These are phyloP conservation scores for Cutaneotrichosporon cutaneum DNA, from an alignment of 1,284 basidiomycete species.

Conservation along the genomic window DNA sequence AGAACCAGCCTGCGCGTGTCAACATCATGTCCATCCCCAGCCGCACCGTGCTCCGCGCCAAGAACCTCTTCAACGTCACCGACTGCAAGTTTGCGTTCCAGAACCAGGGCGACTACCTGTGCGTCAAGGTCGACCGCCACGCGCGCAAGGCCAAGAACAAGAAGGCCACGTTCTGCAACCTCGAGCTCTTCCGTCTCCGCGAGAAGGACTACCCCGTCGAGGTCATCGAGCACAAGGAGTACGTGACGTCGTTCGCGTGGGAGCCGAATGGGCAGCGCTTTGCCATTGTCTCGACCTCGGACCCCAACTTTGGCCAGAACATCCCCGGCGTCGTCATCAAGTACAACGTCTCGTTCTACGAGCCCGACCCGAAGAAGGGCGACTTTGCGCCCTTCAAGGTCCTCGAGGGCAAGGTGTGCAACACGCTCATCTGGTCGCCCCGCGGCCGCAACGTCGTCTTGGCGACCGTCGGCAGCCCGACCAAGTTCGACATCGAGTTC, in stretches of 20 bases:
- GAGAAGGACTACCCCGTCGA: conserved; percentile 99
- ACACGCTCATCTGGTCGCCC: conserved; percentile 97
- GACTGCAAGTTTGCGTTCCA: conserved; percentile 99
- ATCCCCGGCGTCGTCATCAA: conserved; percentile 90
- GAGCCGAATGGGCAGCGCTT: conserved; percentile 96
- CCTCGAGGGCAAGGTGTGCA: conserved; percentile 82
- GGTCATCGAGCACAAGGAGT: conserved; percentile 95
- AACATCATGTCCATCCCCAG: conserved; percentile 87
- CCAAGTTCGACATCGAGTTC: conserved; percentile 97
- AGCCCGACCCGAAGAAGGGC: conserved; percentile 94
- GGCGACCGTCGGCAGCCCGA: conserved; percentile 89
- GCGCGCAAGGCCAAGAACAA: conserved; percentile 81
- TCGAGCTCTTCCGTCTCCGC: conserved; percentile 95
- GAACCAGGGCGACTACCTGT: conserved; percentile 97
- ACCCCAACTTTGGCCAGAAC: conserved; percentile 87
- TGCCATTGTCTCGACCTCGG: conserved; percentile 90
- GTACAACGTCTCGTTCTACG: conserved; percentile 96
- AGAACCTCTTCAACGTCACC: conserved; percentile 97
- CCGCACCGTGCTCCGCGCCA: conserved; percentile 81
- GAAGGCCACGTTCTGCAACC: conserved; percentile 97
- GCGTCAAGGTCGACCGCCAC: conserved; percentile 98
- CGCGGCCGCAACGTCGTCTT: conserved; percentile 93
- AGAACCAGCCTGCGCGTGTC: conserved; percentile 95
- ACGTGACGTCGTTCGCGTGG: conserved; percentile 97
- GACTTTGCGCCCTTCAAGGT: conserved; percentile 88